Evolutionary conservation across 75 land plant genomes (phyloP).

Genomic region (Pinus albicaulis): DNA sequence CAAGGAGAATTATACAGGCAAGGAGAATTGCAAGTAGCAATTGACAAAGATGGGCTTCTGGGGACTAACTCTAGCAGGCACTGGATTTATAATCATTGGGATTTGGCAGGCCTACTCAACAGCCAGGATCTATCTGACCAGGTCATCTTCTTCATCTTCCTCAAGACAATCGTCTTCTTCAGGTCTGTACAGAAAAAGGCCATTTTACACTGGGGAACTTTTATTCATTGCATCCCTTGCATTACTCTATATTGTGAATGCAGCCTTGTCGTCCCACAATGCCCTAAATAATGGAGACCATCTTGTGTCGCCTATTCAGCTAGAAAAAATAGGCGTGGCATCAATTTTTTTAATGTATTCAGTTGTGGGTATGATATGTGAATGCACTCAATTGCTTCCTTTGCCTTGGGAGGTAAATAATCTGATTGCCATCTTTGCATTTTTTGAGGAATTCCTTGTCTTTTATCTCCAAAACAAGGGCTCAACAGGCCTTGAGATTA

Average conservation of each 20-base stretch:
- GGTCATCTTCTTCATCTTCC: neutral
- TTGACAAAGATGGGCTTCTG: slow-evolving; percentile 3
- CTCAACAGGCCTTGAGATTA: slow-evolving; percentile 65
- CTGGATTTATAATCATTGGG: slow-evolving; percentile 4
- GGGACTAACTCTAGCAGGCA: slow-evolving; percentile 3
- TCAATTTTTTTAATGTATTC: slow-evolving; percentile 8
- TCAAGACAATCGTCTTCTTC: neutral
- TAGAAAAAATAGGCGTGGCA: slow-evolving; percentile 11
- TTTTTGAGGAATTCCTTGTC: slow-evolving; percentile 62
- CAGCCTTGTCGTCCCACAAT: neutral
- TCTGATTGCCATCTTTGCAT: slow-evolving; percentile 43
- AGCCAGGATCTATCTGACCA: slow-evolving; percentile 1
- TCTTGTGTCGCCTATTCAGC: neutral
- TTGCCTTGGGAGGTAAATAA: slow-evolving; percentile 4
- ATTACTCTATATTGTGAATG: neutral
- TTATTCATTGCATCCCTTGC: neutral
- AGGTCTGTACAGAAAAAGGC: slow-evolving; percentile 4
- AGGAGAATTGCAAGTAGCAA: neutral
- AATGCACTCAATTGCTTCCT: slow-evolving; percentile 6
- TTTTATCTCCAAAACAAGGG: slow-evolving; percentile 59
- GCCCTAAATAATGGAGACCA: neutral
- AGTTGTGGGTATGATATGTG: neutral
- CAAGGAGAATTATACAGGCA: too few species aligned
- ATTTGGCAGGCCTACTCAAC: slow-evolving; percentile 5
- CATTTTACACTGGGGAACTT: neutral